phyloP scores from a whole-genome alignment of 164 flowering plant genomes.

The Dillenia turbinata region DNA sequence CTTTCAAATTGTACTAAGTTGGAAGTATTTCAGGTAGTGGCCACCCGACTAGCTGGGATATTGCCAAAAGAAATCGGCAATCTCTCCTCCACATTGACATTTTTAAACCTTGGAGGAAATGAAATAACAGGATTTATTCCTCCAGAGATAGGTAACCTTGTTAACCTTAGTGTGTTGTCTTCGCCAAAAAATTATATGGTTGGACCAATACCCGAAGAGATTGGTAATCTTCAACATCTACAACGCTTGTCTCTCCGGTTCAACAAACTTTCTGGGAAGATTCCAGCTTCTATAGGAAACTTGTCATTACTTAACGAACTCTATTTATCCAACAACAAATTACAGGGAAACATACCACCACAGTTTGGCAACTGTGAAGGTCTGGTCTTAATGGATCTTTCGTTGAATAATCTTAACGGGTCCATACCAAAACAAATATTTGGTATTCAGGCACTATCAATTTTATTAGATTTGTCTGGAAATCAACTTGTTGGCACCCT shows the following conservation, averaged over 20 bases:
- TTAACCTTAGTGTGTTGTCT: background rate
- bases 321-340: background rate
- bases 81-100: background rate
- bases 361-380: background rate
- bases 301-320: background rate
- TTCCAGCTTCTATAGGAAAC: conserved; percentile 7
- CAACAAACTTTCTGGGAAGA: conserved; percentile 1
- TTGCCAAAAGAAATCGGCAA: background rate
- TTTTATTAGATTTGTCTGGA: background rate
- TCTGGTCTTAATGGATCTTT: conserved; percentile 2
- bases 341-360: conserved; percentile 10
- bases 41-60: background rate
- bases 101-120: background rate
- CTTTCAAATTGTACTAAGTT: background rate
- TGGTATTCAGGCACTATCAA: background rate
- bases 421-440: background rate
- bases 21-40: background rate
- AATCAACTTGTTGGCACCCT: background rate
- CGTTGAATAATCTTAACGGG: conserved; percentile 1
- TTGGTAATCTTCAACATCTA: conserved; percentile 3
- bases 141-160: background rate
- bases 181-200: background rate
- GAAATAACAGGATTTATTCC: background rate
- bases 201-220: background rate
- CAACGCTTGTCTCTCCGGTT: accelerated